A percentile compares a stretch with the other conserved stretches of the same genome.
phyloP scores from a whole-genome alignment of 805 yeast species.

The Zygoascus biomembranicola region DNA sequence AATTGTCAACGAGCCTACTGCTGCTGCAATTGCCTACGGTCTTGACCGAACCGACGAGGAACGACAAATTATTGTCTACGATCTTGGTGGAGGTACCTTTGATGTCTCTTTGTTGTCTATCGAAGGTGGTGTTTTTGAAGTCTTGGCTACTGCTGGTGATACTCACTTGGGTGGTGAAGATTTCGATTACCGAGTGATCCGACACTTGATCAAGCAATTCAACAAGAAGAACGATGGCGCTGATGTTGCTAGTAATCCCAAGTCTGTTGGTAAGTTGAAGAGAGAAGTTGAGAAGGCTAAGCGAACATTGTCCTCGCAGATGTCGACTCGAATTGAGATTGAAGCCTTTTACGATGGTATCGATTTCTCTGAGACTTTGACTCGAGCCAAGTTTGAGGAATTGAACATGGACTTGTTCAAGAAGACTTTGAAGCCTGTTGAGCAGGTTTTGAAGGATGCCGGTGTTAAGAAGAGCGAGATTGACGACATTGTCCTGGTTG shows the following conservation, averaged over 20 bases:
- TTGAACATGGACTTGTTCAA: conserved; percentile 86
- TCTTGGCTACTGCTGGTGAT: conserved; percentile 91
- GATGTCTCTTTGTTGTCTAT: conserved; percentile 84
- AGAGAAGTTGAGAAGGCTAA: conserved; percentile 98
- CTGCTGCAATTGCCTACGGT: conserved; percentile 97
- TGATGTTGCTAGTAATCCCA: conserved; percentile 71
- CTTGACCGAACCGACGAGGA: conserved; percentile 62
- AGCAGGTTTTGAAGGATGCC: conserved; percentile 89
- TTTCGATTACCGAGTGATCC: conserved; percentile 81
- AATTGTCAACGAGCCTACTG: conserved; percentile 91
- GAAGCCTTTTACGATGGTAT: conserved; percentile 92
- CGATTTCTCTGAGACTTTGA: conserved; percentile 89
- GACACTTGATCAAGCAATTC: conserved; percentile 74
- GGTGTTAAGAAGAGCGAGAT: conserved; percentile 79
- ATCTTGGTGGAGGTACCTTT: conserved; percentile 96
- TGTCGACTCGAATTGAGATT: conserved; percentile 92
- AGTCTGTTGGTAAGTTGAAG: conserved; percentile 88
- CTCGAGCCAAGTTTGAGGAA: conserved; percentile 98
- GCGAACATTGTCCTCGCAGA: conserved; percentile 90
- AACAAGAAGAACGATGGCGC: conserved; percentile 79
- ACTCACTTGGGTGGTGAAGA: conserved; percentile 98
- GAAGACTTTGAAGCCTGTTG: conserved; percentile 93
- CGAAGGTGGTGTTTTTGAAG: conserved; percentile 90
- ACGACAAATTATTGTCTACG: conserved; percentile 86
- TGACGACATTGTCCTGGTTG: conserved; percentile 93